Evolutionary conservation across 1,284 basidiomycete species (phyloP).

Genomic region (Anthracocystis panici-leucophaei): DNA sequence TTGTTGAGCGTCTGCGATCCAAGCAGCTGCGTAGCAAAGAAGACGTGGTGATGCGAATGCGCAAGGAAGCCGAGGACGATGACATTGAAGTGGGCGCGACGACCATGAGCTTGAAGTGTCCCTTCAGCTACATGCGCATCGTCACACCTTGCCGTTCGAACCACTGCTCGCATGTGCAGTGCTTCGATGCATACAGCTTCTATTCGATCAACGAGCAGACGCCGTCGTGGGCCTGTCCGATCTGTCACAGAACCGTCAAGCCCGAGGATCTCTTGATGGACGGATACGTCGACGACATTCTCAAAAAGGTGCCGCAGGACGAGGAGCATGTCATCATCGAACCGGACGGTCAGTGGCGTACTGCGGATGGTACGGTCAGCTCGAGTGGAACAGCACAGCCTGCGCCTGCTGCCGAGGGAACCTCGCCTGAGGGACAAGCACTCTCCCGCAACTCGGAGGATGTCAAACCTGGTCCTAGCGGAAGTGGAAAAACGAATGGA

Average conservation of each 20-base stretch:
- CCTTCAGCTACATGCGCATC: conserved; percentile 89
- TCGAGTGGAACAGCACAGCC: conserved; percentile 32
- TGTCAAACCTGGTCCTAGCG: conserved; percentile 16
- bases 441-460: conserved; percentile 14
- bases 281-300: conserved; percentile 82
- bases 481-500: conserved; percentile 11
- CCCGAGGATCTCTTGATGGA: conserved; percentile 89
- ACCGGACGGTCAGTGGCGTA: conserved; percentile 94
- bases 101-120: conserved; percentile 63
- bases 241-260: conserved; percentile 84
- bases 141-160: conserved; percentile 85
- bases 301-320: conserved; percentile 80
- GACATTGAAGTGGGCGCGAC: conserved; percentile 65
- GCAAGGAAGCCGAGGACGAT: conserved; percentile 59
- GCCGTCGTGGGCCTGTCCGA: conserved; percentile 95
- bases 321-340: conserved; percentile 94
- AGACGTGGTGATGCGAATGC: conserved; percentile 58
- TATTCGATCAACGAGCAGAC: conserved; percentile 95
- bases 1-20: conserved; percentile 55
- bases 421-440: conserved; percentile 18
- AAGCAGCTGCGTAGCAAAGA: conserved; percentile 55
- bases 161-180: conserved; percentile 89
- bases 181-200: conserved; percentile 96
- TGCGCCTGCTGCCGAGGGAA: conserved; percentile 19
- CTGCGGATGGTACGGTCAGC: conserved; percentile 81